Evolutionary conservation across 1,139 yeast species (phyloP).

Genomic region (Debaryomycetaceae sp.): DNA sequence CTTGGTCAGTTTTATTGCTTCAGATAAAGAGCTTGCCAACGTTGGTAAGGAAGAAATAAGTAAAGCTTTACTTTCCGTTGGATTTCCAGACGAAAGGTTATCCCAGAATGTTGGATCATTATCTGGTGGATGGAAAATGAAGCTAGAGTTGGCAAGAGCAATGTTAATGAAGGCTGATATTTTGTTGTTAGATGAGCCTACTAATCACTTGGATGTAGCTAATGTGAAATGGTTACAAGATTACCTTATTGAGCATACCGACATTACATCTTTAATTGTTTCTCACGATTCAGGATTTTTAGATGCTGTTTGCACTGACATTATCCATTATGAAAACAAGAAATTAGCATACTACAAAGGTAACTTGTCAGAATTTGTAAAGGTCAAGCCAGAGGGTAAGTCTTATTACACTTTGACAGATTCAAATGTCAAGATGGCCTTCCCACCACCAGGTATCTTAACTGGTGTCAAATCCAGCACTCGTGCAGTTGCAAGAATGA

Average conservation of each 20-base stretch:
- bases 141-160: conserved; percentile 95
- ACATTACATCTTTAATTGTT: conserved; percentile 91
- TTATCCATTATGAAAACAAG: conserved; percentile 93
- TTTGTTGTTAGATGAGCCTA: conserved; percentile 92
- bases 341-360: conserved; percentile 95
- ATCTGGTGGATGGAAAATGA: conserved; percentile 99
- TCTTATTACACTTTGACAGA: conserved; percentile 95
- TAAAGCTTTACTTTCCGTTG: conserved; percentile 75
- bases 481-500: conserved; percentile 90
- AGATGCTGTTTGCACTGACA: conserved; percentile 94
- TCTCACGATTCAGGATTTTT: conserved; percentile 97
- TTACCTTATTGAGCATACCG: conserved; percentile 73
- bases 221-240: conserved; percentile 95
- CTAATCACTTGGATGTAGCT: conserved; percentile 93
- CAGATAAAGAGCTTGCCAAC: conserved; percentile 73
- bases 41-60: conserved; percentile 70
- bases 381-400: conserved; percentile 92
- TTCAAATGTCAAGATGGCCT: conserved; percentile 91
- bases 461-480: conserved; percentile 95
- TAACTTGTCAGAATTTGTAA: conserved; percentile 87
- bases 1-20: conserved; percentile 82
- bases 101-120: conserved; percentile 88
- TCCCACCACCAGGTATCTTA: conserved; percentile 97
- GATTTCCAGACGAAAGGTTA: conserved; percentile 87
- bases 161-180: conserved; percentile 98